These are phyloP conservation scores for Termitomyces bulborhizus DNA, from an alignment of 768 basidiomycete species.

Conservation along the genomic window DNA sequence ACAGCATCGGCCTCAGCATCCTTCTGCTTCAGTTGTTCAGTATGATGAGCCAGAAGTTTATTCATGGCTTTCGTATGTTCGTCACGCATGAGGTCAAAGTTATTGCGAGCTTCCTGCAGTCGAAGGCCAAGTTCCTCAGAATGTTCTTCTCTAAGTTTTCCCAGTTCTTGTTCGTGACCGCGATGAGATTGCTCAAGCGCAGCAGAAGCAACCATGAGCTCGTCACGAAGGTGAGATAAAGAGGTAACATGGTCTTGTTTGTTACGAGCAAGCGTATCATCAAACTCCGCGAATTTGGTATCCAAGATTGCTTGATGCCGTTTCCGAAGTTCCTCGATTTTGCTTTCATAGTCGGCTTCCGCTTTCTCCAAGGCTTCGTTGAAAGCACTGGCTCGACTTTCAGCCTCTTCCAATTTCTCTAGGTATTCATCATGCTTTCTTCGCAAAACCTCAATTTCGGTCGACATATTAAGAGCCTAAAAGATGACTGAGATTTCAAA, in stretches of 20 bases:
- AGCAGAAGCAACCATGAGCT: slow-evolving; percentile 36
- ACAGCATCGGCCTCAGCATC: slow-evolving; percentile 51
- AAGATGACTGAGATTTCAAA: background rate
- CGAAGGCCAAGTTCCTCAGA: slow-evolving; percentile 46
- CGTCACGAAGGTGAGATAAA: slow-evolving; percentile 31
- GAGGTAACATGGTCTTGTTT: slow-evolving; percentile 44
- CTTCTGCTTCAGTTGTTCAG: slow-evolving; percentile 49
- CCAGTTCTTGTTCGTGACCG: slow-evolving; percentile 57
- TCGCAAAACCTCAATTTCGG: slow-evolving; percentile 73
- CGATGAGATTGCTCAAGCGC: slow-evolving; percentile 42
- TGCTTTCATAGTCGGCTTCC: slow-evolving; percentile 23
- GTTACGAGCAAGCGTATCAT: slow-evolving; percentile 37
- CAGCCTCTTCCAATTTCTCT: slow-evolving; percentile 45
- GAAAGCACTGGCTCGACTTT: slow-evolving; percentile 52
- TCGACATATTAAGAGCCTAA: slow-evolving; percentile 83
- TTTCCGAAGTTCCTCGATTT: slow-evolving; percentile 36
- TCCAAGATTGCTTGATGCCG: slow-evolving; percentile 27
- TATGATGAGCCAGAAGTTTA: slow-evolving; percentile 47
- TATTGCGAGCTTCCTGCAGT: slow-evolving; percentile 47
- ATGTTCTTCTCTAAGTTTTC: slow-evolving; percentile 49
- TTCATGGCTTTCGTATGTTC: slow-evolving; percentile 50
- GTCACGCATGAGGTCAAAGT: slow-evolving; percentile 39
- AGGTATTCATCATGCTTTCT: slow-evolving; percentile 51
- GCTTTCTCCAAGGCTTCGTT: slow-evolving; percentile 28
- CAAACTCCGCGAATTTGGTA: slow-evolving; percentile 26